These are phyloP conservation scores for Ustilago nuda DNA, from an alignment of 1,284 basidiomycete genomes.

Conservation along the genomic window DNA sequence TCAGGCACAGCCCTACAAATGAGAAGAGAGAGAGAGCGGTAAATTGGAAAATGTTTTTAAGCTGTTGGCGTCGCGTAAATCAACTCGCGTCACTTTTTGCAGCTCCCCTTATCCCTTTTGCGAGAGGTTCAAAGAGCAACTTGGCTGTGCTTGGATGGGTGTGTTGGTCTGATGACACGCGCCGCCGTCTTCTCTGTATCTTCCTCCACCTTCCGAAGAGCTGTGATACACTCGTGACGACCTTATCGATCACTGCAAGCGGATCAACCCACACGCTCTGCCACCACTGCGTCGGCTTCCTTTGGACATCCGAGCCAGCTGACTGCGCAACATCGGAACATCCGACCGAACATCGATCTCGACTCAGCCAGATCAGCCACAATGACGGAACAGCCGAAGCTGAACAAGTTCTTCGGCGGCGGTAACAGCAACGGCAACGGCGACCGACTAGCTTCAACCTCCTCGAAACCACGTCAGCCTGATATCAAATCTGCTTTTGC, in stretches of 20 bases:
- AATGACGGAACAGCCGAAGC: conserved; percentile 48
- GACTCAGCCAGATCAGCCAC: conserved; percentile 2
- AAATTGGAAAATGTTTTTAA: too few species aligned
- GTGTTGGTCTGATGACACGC: conserved; percentile 16
- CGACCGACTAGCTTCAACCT: conserved; percentile 16
- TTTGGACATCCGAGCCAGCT: neutral
- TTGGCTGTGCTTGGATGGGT: conserved; percentile 3
- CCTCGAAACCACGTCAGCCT: conserved; percentile 34
- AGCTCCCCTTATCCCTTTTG: neutral
- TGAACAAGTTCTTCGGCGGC: conserved; percentile 41
- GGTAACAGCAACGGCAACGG: conserved; percentile 3
- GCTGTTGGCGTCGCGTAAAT: neutral
- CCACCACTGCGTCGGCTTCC: neutral
- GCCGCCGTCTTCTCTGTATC: neutral
- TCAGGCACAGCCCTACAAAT: too few species aligned
- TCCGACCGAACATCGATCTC: conserved; percentile 1
- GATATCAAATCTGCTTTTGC: conserved; percentile 65
- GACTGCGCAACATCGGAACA: neutral
- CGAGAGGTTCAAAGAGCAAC: neutral
- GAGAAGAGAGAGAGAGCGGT: too few species aligned
- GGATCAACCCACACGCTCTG: neutral
- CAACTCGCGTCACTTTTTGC: neutral
- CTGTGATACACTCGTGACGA: neutral
- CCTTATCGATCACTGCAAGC: neutral
- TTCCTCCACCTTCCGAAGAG: neutral